Evolutionary conservation across 352 stramenopile species (phyloP).

Genomic region (Pythium plurisporium): DNA sequence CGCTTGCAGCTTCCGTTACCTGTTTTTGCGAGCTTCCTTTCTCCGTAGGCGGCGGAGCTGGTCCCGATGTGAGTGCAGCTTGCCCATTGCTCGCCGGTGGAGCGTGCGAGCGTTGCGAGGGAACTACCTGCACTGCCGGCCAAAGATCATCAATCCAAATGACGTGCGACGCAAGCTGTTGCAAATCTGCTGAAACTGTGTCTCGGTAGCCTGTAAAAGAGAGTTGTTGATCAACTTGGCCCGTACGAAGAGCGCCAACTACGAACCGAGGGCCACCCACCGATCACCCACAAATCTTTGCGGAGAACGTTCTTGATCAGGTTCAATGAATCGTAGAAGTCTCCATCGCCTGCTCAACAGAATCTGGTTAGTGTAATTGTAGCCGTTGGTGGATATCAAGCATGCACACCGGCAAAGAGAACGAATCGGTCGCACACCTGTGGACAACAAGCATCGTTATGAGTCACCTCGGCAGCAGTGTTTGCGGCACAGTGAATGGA

Average conservation of each 20-base stretch:
- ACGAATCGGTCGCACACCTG: slow-evolving; percentile 82
- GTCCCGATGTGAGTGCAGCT: neutral
- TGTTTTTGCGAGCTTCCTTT: neutral
- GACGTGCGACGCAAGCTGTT: slow-evolving; percentile 70
- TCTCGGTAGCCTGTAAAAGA: slow-evolving; percentile 50
- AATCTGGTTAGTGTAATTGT: no score
- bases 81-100: neutral
- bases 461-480: no score
- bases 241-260: no score
- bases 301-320: slow-evolving; percentile 74
- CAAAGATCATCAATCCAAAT: slow-evolving; percentile 75
- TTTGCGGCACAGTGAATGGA: slow-evolving; percentile 1
- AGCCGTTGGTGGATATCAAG: no score
- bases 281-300: slow-evolving; percentile 84
- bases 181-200: slow-evolving; percentile 70
- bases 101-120: neutral
- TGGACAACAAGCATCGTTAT: neutral
- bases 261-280: no score
- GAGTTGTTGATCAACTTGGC: no score
- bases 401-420: slow-evolving; percentile 59
- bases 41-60: neutral
- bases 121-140: slow-evolving; percentile 11
- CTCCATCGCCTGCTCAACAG: slow-evolving; percentile 63
- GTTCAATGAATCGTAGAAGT: slow-evolving; percentile 85
- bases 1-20: neutral